Evolutionary conservation across 306 rosid species (phyloP), one percentile per base, ranked within the genome.

Genomic region (Glycine latifolia): DNA sequence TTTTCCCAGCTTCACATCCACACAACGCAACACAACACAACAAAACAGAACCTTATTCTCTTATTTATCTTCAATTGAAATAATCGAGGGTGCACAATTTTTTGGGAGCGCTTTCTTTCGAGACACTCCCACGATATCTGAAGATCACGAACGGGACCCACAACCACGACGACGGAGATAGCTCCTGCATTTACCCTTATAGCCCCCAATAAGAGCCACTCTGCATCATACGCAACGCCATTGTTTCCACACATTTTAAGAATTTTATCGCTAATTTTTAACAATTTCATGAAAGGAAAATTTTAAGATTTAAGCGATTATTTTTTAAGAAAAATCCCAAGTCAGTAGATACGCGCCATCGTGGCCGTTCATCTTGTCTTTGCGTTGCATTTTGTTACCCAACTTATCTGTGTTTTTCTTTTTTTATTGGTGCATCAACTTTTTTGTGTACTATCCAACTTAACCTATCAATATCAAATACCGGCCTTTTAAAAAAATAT

Each of bases 91-190:
- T 83, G 65, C 26, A 52, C 20, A 78, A 62, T 62, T 44, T 71
- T 83, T 78, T 63, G 86, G 83, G 79, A 83, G 86, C 83, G 86
- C 78, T 71, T 83, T 83, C 78, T 55, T 78, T 35, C 59, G 78
- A 72, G 80, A 68, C 67, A 83, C 75, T 77, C 78, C 79, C 83
- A 61, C 49, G 41, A 83, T 50, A 67, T 76, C 74, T 63, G 86
- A 71, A 71, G 82, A 83, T 62, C 75, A 63, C 15, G 52, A 74
- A 55, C 17, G 79, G 86, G 63, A 9, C 75, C 76, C 82, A 62
- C 67, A 5, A 71, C 53, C 73, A 76, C 49, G 2, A 46, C 82
- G 67, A 76, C 52, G 73, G 16, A 31, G 49, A 72, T 15, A 3
- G 13, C 5, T 11, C 1, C 3, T 41, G 78, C 12, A 39, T 39